Base-by-base conservation (phyloP, 352 stramenopile genomes). In the Pelagophyceae sp. region DNA sequence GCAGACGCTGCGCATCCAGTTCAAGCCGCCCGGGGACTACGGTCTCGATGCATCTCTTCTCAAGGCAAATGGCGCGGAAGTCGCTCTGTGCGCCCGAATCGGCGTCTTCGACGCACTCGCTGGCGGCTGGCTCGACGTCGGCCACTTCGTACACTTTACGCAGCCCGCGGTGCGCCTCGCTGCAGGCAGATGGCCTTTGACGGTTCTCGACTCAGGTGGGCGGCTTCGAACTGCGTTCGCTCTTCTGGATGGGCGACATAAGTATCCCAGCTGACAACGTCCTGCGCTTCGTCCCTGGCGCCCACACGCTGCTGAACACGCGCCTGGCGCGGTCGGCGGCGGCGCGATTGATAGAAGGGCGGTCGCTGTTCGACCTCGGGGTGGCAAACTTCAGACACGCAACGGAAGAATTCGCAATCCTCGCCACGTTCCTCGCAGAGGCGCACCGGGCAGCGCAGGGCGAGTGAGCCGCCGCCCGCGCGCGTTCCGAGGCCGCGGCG, bases 111-210 rank as follows among this genome's bases (percentile, higher is more conserved):
- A 71, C 61, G 29, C 31, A 11, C 5, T 71, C 19, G 6, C n/a
- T 2, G 61, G 61, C 61, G 45, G 45, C 45, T 71, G 61, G 61
- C 61, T 71, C 61, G 61, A 71, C 61, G 61, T 71, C n/a, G 61
- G 61, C 19, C 61, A 71, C 27, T 71, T 71, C 61, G 27, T 71
- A 27, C 61, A 71, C n/a, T 71, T 45, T 25, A 37, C 61, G 31
- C 31, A 15, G 29, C 61, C 61, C 6, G 1, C 19, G 6, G 15
- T n/a, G n/a, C n/a, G n/a, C n/a, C n/a, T n/a, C n/a, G n/a, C n/a
- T n/a, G n/a, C n/a, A n/a, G n/a, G n/a, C n/a, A n/a, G n/a, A n/a
- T n/a, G n/a, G n/a, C n/a, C n/a, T n/a, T n/a, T n/a, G n/a, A n/a
- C n/a, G n/a, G n/a, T n/a, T n/a, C n/a, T n/a, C n/a, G n/a, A n/a